These are phyloP conservation scores for Anthracocystis setariae DNA, from an alignment of 1,284 basidiomycete species.

Conservation along the genomic window DNA sequence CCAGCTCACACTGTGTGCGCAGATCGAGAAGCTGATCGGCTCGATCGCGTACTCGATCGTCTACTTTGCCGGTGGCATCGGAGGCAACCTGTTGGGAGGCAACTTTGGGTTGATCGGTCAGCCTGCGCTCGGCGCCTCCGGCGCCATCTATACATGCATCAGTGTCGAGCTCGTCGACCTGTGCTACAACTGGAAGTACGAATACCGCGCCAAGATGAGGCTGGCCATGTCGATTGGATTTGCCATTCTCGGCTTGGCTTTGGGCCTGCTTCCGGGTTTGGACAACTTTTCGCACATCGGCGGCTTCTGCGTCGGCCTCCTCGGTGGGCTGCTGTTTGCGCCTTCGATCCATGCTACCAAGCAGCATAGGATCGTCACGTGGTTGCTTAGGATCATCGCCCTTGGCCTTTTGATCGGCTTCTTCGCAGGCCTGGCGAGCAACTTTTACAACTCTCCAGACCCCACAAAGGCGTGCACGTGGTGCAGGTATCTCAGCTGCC, in stretches of 20 bases:
- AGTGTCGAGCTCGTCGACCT: constrained; percentile 85
- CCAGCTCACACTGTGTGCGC: constrained; percentile 80
- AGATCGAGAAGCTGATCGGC: constrained; percentile 74
- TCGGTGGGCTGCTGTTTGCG: constrained; percentile 81
- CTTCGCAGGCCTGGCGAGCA: constrained; percentile 82
- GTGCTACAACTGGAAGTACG: constrained; percentile 87
- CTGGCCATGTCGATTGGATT: constrained; percentile 85
- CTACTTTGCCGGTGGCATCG: constrained; percentile 89
- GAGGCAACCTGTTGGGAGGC: constrained; percentile 79
- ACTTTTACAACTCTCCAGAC: constrained; percentile 84
- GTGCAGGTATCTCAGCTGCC: constrained; percentile 73
- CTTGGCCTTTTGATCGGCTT: constrained; percentile 80
- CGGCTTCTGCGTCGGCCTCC: constrained; percentile 70
- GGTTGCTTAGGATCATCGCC: constrained; percentile 78
- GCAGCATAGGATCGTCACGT: constrained; percentile 79
- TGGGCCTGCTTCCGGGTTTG: constrained; percentile 73
- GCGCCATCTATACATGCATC: constrained; percentile 91
- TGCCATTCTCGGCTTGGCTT: constrained; percentile 81
- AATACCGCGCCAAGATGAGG: constrained; percentile 68
- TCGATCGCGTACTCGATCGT: constrained; percentile 81
- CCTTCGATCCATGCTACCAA: constrained; percentile 82
- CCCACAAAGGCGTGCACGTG: constrained; percentile 78
- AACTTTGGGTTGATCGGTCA: constrained; percentile 86
- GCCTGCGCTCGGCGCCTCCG: constrained; percentile 89
- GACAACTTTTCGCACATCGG: constrained; percentile 71